phyloP scores from a whole-genome alignment of 768 basidiomycete species.

The Trametes cubensis region DNA sequence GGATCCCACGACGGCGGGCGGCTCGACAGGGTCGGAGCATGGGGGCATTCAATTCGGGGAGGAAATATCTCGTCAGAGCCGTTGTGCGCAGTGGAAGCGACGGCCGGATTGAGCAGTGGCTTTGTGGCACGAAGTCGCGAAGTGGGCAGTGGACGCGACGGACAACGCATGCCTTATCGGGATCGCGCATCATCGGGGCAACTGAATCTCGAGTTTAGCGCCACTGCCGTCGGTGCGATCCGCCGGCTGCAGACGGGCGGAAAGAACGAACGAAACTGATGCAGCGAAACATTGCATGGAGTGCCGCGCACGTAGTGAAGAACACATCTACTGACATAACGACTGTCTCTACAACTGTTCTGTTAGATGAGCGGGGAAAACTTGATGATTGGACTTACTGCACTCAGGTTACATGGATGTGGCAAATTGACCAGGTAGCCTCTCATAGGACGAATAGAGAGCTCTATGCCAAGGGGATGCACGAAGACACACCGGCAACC shows the following conservation, averaged over 20 bases:
- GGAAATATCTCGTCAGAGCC: not conserved
- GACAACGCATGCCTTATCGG: conserved; percentile 8
- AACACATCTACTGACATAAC: no score
- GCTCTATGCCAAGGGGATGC: no score
- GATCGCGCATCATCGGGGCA: not conserved
- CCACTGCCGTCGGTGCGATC: not conserved
- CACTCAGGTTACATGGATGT: no score
- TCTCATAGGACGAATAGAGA: no score
- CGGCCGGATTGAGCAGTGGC: conserved; percentile 2
- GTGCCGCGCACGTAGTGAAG: no score
- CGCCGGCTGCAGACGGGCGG: not conserved
- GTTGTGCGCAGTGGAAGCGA: not conserved
- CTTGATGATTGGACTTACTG: no score
- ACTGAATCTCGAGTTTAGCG: not conserved
- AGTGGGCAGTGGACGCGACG: conserved; percentile 5
- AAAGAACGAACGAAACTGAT: not conserved
- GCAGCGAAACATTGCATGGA: not conserved
- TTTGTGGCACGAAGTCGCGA: conserved; percentile 9
- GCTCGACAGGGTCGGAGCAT: not conserved
- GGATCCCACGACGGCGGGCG: not conserved
- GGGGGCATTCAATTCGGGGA: conserved; percentile 1
- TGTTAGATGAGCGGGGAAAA: no score
- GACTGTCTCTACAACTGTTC: no score
- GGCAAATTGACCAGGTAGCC: no score
- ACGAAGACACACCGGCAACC: no score